Evolutionary conservation across 2,329 filamentous ascomycete species (phyloP).

Genomic region (Tolypocladium tundrense): DNA sequence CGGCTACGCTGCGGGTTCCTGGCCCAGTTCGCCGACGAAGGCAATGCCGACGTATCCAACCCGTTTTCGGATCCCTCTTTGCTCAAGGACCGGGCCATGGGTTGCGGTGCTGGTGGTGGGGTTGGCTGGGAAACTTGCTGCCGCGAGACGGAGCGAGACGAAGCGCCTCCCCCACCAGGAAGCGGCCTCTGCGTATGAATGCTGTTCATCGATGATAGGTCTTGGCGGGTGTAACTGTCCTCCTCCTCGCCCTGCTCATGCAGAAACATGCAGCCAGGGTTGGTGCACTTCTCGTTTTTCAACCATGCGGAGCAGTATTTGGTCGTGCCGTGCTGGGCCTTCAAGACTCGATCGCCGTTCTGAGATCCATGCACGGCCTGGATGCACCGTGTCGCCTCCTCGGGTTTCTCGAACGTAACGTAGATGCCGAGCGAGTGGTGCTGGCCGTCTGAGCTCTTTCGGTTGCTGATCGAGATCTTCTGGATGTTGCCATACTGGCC

Average conservation of each 20-base stretch:
- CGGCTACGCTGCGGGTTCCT: conserved; percentile 56
- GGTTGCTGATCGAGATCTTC: conserved; percentile 97
- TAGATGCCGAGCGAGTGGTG: conserved; percentile 92
- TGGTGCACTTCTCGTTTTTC: conserved; percentile 87
- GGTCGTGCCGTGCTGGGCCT: conserved; percentile 76
- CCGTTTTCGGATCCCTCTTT: conserved; percentile 64
- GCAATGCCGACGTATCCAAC: conserved; percentile 80
- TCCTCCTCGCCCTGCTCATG: conserved; percentile 98
- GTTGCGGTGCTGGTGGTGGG: conserved; percentile 36
- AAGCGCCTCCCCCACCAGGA: conserved; percentile 33
- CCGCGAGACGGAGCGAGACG: conserved; percentile 43
- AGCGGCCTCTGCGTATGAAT: conserved; percentile 68
- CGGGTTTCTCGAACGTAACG: conserved; percentile 90
- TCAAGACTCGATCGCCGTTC: conserved; percentile 78
- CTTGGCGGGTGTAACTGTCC: conserved; percentile 90
- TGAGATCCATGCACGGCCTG: conserved; percentile 83
- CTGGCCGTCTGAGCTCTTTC: conserved; percentile 65
- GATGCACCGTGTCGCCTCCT: conserved; percentile 85
- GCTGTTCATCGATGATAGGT: conserved; percentile 89
- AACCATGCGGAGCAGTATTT: conserved; percentile 98
- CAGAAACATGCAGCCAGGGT: conserved; percentile 94
- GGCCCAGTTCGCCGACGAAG: conserved; percentile 91
- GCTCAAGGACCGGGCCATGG: conserved; percentile 68
- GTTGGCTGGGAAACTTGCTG: conserved; percentile 32
- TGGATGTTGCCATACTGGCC: conserved; percentile 97